Evolutionary conservation across 75 land plant species (phyloP).

Genomic region (Selaginella tamariscina): DNA sequence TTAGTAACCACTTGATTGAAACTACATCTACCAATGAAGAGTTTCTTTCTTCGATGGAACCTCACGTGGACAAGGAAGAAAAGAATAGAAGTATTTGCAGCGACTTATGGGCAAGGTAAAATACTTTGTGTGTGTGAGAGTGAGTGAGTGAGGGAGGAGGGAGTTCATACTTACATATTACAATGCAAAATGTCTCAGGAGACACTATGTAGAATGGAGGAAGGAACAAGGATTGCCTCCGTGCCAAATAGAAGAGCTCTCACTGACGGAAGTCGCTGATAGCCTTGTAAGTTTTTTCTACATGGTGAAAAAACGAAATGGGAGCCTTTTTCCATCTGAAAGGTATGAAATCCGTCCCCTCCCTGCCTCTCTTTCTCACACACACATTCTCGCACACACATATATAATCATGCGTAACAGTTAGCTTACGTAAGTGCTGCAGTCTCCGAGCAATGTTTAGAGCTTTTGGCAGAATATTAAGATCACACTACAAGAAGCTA

Average conservation of each 20-base stretch:
- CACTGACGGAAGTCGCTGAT: conserved; percentile 1
- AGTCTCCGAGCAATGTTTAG: conserved; percentile 7
- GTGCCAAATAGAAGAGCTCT: background rate
- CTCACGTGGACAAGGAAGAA: background rate
- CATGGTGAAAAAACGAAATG: conserved; percentile 8
- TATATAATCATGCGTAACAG: background rate
- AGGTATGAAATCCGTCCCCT: background rate
- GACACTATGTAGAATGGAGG: conserved; percentile 2
- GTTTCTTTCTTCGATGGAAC: background rate
- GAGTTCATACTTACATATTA: too few relatives aligned
- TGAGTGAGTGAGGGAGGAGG: too few relatives aligned
- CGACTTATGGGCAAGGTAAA: conserved; percentile 9
- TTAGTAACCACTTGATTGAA: background rate
- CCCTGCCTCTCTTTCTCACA: background rate
- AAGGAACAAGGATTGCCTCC: conserved; percentile 2
- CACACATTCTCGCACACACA: background rate
- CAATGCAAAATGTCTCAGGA: background rate
- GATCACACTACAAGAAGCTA: conserved; percentile 6
- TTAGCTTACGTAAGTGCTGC: too few relatives aligned
- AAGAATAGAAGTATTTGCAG: background rate
- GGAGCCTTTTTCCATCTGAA: conserved; percentile 9
- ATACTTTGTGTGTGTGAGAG: background rate
- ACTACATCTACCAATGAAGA: background rate
- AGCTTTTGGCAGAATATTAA: background rate
- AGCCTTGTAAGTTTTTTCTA: background rate